Conservation (phyloP, 306 rosid genomes). For the Elaeagnus macrophylla region DNA sequence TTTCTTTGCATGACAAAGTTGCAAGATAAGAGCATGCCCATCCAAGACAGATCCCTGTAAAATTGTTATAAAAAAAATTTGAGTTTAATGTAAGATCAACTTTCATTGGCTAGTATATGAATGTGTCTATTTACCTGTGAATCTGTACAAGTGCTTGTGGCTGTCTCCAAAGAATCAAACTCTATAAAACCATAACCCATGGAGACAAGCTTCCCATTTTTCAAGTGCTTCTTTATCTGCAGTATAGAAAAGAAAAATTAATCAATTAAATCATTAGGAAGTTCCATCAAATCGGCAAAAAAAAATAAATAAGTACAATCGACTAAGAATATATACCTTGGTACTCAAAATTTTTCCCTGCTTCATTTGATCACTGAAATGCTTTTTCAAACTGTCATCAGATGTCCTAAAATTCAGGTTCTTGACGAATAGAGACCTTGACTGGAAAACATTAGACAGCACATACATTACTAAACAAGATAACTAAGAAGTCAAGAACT, state of each 20-base stretch:
- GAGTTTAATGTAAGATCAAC: conserved; percentile 13
- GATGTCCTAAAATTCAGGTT: conserved; percentile 80
- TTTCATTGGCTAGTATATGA: conserved; percentile 6
- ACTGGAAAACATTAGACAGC: conserved; percentile 36
- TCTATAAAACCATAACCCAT: conserved; percentile 91
- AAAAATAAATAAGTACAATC: too few species aligned
- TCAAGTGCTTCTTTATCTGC: conserved; percentile 78
- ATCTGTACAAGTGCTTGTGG: conserved; percentile 48
- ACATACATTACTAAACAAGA: conserved; percentile 1
- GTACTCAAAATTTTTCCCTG: conserved; percentile 61
- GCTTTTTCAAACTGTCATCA: conserved; percentile 56
- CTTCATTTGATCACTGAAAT: conserved; percentile 57
- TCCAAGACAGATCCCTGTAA: conserved; percentile 79
- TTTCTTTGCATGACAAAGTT: conserved; percentile 64
- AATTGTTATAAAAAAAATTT: conserved; percentile 3
- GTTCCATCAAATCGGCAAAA: not conserved
- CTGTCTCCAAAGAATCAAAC: conserved; percentile 72
- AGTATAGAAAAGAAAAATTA: conserved; percentile 10
- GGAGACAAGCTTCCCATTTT: conserved; percentile 75
- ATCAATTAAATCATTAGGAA: conserved; percentile 1
- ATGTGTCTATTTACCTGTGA: conserved; percentile 50
- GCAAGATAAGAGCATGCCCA: conserved; percentile 70
- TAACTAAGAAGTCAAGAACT: not conserved
- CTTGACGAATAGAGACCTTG: conserved; percentile 88
- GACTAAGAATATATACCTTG: conserved; percentile 41